phyloP scores from a whole-genome alignment of 2,329 filamentous ascomycete species.

The Aspergillus sp. region DNA sequence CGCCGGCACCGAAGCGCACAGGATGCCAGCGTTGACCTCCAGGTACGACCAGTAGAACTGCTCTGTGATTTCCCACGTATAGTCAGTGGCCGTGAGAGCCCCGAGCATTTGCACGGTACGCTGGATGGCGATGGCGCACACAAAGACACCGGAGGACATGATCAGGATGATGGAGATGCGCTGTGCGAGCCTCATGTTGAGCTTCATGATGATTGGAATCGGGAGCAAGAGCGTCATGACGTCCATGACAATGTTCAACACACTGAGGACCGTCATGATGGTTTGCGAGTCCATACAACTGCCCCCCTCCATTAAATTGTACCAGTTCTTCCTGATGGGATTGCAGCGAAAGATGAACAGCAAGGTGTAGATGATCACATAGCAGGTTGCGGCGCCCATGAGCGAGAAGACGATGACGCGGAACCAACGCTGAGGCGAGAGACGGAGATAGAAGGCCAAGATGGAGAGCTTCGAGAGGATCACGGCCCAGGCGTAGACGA shows the following conservation, averaged over 20 bases:
- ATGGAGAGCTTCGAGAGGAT: neutral
- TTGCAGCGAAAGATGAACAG: neutral
- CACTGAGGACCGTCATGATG: neutral
- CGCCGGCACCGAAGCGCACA: neutral
- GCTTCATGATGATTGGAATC: neutral
- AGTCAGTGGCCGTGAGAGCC: neutral
- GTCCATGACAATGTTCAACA: neutral
- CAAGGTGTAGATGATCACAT: neutral
- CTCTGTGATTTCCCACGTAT: neutral
- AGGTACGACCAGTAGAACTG: conserved; percentile 2
- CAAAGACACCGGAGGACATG: neutral
- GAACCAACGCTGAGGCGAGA: neutral
- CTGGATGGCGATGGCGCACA: neutral
- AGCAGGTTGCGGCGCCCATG: neutral
- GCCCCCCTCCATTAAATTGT: neutral
- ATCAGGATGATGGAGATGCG: neutral
- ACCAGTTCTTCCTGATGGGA: neutral
- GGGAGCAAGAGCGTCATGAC: neutral
- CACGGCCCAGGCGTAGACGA: neutral
- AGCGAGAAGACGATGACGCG: neutral
- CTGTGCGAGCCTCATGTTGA: neutral
- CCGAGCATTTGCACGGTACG: neutral
- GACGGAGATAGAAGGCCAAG: neutral
- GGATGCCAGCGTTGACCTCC: neutral
- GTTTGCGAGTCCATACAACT: neutral